A percentile compares a stretch with the other conserved stretches of the same genome.
These are phyloP conservation scores for Pestalotiopsis sp. DNA, from an alignment of 2,329 filamentous ascomycete genomes.

Conservation along the genomic window DNA sequence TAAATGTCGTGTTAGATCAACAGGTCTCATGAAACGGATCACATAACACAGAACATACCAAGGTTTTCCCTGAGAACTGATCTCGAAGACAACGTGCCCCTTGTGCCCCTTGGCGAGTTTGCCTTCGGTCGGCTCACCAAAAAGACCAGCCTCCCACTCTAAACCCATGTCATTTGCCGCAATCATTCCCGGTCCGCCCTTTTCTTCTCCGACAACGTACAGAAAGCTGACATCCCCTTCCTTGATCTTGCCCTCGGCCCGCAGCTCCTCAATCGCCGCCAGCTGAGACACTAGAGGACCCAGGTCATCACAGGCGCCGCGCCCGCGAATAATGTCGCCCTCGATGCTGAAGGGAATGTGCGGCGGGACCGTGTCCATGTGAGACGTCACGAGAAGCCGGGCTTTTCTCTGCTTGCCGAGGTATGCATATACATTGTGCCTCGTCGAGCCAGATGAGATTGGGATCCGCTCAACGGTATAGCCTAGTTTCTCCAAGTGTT, in stretches of 20 bases:
- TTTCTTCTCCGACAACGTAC: conserved; percentile 53
- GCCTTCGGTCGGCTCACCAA: conserved; percentile 58
- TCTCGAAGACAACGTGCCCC: conserved; percentile 39
- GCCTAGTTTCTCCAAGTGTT: conserved; percentile 32
- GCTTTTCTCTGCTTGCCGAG: conserved; percentile 31
- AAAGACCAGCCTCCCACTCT: conserved; percentile 48
- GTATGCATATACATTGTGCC: conserved; percentile 42
- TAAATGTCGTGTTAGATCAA: conserved; percentile 4
- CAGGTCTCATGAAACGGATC: background rate
- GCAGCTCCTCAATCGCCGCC: conserved; percentile 42
- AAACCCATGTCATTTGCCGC: conserved; percentile 46
- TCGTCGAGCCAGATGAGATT: conserved; percentile 32
- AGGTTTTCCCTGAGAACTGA: conserved; percentile 30
- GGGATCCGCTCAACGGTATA: conserved; percentile 39
- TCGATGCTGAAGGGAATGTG: conserved; percentile 51
- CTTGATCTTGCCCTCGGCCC: conserved; percentile 24
- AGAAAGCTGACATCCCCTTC: conserved; percentile 32
- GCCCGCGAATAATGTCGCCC: conserved; percentile 44
- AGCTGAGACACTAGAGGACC: conserved; percentile 50
- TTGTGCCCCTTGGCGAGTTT: conserved; percentile 58
- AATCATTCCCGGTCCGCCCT: conserved; percentile 57
- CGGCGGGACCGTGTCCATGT: conserved; percentile 48
- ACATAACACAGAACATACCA: conserved; percentile 21
- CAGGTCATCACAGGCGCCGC: conserved; percentile 42
- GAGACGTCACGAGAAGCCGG: conserved; percentile 34